phyloP scores from a whole-genome alignment of 805 yeast species.

The Tetrapisispora arboricola region DNA sequence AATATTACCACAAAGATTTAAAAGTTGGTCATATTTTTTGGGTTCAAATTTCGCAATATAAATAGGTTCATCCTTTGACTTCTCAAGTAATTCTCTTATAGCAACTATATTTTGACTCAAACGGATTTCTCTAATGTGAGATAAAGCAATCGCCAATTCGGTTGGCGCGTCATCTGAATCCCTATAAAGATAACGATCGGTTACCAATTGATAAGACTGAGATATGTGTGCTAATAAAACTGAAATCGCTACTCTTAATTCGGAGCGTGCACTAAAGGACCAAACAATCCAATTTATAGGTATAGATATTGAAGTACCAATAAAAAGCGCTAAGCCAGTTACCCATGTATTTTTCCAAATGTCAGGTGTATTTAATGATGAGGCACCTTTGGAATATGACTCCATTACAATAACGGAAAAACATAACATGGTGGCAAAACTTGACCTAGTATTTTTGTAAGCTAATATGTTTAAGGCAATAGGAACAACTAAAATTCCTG shows the following conservation, averaged over 20 bases:
- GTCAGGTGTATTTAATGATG: conserved; percentile 11
- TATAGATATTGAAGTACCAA: conserved; percentile 32
- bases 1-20: conserved; percentile 32
- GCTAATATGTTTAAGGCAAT: conserved; percentile 29
- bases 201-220: conserved; percentile 37
- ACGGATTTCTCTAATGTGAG: conserved; percentile 40
- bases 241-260: conserved; percentile 32
- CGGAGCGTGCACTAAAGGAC: conserved; percentile 39
- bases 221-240: conserved; percentile 34
- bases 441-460: conserved; percentile 35
- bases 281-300: conserved; percentile 37
- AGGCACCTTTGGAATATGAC: conserved; percentile 14
- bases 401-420: conserved; percentile 34
- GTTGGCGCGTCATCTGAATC: conserved; percentile 40
- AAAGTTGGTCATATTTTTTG: conserved; percentile 25
- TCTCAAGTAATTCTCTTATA: conserved; percentile 29
- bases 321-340: conserved; percentile 30
- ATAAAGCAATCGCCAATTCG: conserved; percentile 33
- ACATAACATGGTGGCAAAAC: conserved; percentile 32
- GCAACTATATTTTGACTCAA: conserved; percentile 36
- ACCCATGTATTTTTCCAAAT: conserved; percentile 35
- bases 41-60: conserved; percentile 30
- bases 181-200: conserved; percentile 40
- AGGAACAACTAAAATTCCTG: conserved; percentile 28
- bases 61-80: conserved; percentile 31